These are phyloP conservation scores for Angophora floribunda DNA, from an alignment of 345 rosid species.

Conservation along the genomic window DNA sequence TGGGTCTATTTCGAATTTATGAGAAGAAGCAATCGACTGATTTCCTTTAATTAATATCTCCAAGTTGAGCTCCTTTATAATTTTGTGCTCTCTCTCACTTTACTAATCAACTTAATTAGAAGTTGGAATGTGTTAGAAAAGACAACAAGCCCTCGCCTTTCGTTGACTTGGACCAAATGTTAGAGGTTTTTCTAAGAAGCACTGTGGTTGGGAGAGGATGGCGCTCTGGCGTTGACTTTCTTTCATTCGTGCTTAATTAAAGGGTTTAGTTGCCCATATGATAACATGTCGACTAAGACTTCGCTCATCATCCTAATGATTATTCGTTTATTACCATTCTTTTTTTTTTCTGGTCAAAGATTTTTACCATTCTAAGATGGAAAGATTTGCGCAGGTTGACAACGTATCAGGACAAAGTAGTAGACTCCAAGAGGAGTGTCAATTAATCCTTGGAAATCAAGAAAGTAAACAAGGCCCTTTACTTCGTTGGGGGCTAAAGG, in stretches of 20 bases:
- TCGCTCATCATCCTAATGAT: not conserved
- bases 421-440: not conserved
- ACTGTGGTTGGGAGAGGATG: not conserved
- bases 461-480: not conserved
- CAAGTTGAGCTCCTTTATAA: not conserved
- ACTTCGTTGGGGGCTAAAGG: not conserved
- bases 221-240: not conserved
- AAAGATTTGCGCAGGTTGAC: not conserved
- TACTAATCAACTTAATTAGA: not conserved
- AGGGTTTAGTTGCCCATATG: not conserved
- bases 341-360: not conserved
- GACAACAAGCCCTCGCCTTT: not conserved
- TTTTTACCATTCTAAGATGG: not conserved
- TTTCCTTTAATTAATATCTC: too few species aligned
- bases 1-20: not conserved
- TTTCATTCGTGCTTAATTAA: not conserved
- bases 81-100: not conserved
- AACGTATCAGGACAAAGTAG: not conserved
- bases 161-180: not conserved
- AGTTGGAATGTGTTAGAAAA: not conserved
- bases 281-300: not conserved
- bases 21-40: not conserved
- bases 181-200: not conserved
- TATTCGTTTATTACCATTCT: not conserved
- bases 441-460: not conserved